These are phyloP conservation scores for Ascochyta viciae-villosae DNA, from an alignment of 2,329 filamentous ascomycete species.

Conservation along the genomic window DNA sequence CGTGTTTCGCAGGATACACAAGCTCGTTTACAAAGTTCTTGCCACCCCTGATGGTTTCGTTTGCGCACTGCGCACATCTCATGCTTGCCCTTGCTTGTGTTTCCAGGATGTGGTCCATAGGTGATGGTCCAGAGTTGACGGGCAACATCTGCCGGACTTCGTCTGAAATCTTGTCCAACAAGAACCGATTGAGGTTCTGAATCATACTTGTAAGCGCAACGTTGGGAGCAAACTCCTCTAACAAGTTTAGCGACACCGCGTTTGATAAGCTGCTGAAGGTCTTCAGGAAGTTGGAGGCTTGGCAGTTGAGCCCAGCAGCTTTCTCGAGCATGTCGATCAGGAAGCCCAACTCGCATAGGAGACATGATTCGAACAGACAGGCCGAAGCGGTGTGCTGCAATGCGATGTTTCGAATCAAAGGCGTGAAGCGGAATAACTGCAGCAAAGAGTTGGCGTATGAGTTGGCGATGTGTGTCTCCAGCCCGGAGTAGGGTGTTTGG, in stretches of 20 bases:
- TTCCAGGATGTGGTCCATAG: conserved; percentile 76
- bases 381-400: conserved; percentile 86
- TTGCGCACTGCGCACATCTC: conserved; percentile 83
- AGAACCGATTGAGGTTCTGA: conserved; percentile 83
- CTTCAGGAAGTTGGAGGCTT: conserved; percentile 93
- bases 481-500: conserved; percentile 85
- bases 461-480: conserved; percentile 96
- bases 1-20: conserved; percentile 72
- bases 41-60: conserved; percentile 81
- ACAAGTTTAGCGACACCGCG: conserved; percentile 75
- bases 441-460: conserved; percentile 94
- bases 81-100: conserved; percentile 77
- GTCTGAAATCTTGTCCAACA: conserved; percentile 79
- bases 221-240: conserved; percentile 82
- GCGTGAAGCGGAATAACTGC: conserved; percentile 90
- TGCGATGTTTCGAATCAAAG: conserved; percentile 84
- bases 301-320: conserved; percentile 89
- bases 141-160: conserved; percentile 76
- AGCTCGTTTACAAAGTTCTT: conserved; percentile 86
- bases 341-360: conserved; percentile 93
- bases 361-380: conserved; percentile 81
- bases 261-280: conserved; percentile 84
- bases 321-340: conserved; percentile 98
- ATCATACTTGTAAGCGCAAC: conserved; percentile 80
- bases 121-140: conserved; percentile 57